Conservation (phyloP, 1,284 basidiomycete genomes). For the Boletus semigastroideus region DNA sequence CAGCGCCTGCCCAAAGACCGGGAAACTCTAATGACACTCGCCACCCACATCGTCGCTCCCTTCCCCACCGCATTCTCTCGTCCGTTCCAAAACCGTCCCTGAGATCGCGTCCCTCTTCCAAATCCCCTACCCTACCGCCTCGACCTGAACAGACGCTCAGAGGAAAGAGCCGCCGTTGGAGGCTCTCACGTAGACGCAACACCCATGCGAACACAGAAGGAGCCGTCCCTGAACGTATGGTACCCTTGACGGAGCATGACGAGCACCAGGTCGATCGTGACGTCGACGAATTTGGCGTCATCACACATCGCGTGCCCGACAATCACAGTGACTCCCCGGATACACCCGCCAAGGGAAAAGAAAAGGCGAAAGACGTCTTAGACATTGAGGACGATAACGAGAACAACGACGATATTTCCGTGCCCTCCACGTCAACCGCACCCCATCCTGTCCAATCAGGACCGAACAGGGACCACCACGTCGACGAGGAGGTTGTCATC, state of each 20-base stretch:
- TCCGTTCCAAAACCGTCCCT: constrained; percentile 27
- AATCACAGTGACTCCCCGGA: constrained; percentile 23
- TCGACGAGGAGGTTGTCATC: constrained; percentile 23
- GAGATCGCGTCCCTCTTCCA: constrained; percentile 15
- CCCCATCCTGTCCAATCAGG: constrained; percentile 5
- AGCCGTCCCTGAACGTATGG: constrained; percentile 10
- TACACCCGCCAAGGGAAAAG: constrained; percentile 31
- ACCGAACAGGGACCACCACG: constrained; percentile 2
- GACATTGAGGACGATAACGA: constrained; percentile 8
- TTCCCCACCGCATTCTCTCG: constrained; percentile 30
- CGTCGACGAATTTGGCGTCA: constrained; percentile 34
- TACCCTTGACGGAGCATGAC: constrained; percentile 24
- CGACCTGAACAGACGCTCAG: constrained; percentile 25
- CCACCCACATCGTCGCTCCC: constrained; percentile 15
- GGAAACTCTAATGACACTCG: constrained; percentile 1
- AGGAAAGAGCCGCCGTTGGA: constrained; percentile 40
- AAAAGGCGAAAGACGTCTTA: constrained; percentile 23
- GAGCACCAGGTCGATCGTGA: constrained; percentile 31
- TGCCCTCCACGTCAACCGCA: constrained; percentile 25
- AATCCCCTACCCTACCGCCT: constrained; percentile 23
- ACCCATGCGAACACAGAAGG: constrained; percentile 8
- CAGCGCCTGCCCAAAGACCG: constrained; percentile 9
- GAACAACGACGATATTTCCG: constrained; percentile 1
- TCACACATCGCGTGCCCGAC: constrained; percentile 33
- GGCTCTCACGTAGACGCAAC: constrained; percentile 34